Conservation (phyloP, 1,284 basidiomycete species). For the Apiotrichum montevideense region DNA sequence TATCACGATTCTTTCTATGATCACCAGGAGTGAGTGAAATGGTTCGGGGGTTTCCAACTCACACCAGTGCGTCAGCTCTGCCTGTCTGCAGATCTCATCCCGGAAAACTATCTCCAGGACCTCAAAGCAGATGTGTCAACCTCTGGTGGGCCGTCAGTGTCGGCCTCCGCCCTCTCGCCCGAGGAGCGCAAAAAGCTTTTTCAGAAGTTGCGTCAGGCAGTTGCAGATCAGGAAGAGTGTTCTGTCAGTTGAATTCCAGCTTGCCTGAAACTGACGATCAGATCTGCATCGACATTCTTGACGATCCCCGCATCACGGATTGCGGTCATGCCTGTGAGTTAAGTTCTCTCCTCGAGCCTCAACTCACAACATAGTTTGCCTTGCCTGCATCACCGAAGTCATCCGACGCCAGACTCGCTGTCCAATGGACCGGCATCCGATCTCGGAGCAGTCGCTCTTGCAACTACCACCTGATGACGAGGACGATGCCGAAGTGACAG, state of each 20-base stretch:
- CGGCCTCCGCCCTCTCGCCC: slow-evolving; percentile 19
- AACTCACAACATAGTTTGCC: slow-evolving; percentile 51
- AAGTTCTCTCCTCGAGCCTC: not conserved
- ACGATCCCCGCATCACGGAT: slow-evolving; percentile 67
- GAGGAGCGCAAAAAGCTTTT: slow-evolving; percentile 53
- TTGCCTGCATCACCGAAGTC: slow-evolving; percentile 54
- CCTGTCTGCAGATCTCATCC: slow-evolving; percentile 72
- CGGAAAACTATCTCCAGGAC: slow-evolving; percentile 66
- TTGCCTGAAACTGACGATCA: slow-evolving; percentile 38
- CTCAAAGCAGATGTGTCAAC: slow-evolving; percentile 43
- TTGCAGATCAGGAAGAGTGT: slow-evolving; percentile 80
- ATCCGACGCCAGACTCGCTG: slow-evolving; percentile 64
- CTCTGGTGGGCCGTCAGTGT: slow-evolving; percentile 52
- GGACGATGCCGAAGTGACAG: slow-evolving; percentile 12
- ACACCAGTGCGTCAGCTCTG: slow-evolving; percentile 66
- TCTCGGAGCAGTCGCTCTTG: slow-evolving; percentile 59
- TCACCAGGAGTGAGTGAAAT: slow-evolving; percentile 56
- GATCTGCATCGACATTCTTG: slow-evolving; percentile 62
- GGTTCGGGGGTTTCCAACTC: not conserved
- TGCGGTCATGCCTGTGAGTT: slow-evolving; percentile 61
- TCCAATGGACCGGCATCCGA: slow-evolving; percentile 73
- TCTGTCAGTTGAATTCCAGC: slow-evolving; percentile 22
- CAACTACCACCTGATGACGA: slow-evolving; percentile 55
- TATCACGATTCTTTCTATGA: slow-evolving; percentile 64
- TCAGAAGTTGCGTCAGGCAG: slow-evolving; percentile 57